phyloP scores from a whole-genome alignment of 1,139 yeast species.

The Pichia sp. region DNA sequence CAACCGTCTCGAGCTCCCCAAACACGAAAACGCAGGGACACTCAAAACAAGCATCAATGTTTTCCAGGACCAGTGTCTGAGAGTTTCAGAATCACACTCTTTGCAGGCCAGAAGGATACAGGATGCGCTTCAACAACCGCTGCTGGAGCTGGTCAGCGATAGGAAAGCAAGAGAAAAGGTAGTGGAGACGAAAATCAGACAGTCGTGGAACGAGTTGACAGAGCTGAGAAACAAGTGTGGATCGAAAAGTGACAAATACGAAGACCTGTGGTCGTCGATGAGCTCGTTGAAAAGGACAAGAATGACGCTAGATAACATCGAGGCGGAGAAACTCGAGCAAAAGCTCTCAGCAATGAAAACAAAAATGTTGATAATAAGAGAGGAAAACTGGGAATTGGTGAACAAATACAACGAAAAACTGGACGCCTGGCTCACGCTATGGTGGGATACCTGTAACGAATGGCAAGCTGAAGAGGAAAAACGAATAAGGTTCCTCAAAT shows the following conservation, averaged over 20 bases:
- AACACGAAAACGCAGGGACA: conserved; percentile 54
- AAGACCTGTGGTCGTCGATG: conserved; percentile 54
- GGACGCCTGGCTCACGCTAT: conserved; percentile 71
- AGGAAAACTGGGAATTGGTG: conserved; percentile 58
- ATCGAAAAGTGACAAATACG: conserved; percentile 49
- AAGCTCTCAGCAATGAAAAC: conserved; percentile 56
- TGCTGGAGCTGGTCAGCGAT: conserved; percentile 39
- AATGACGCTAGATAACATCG: conserved; percentile 75
- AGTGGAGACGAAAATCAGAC: conserved; percentile 42
- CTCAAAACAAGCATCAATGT: conserved; percentile 57
- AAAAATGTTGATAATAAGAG: conserved; percentile 45
- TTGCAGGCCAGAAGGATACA: conserved; percentile 42
- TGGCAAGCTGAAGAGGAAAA: conserved; percentile 76
- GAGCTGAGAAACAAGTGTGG: conserved; percentile 37
- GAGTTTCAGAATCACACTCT: conserved; percentile 45
- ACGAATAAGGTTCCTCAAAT: conserved; percentile 68
- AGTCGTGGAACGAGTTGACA: conserved; percentile 39
- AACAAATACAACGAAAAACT: conserved; percentile 60
- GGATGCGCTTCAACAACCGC: conserved; percentile 38
- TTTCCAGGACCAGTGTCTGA: conserved; percentile 52
- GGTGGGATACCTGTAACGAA: conserved; percentile 67
- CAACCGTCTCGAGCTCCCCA: conserved; percentile 45
- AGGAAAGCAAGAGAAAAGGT: conserved; percentile 45
- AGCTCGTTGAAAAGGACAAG: conserved; percentile 59
- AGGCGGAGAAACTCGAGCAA: conserved; percentile 60